phyloP scores from a whole-genome alignment of 768 basidiomycete genomes.

The Lentinula sp. region DNA sequence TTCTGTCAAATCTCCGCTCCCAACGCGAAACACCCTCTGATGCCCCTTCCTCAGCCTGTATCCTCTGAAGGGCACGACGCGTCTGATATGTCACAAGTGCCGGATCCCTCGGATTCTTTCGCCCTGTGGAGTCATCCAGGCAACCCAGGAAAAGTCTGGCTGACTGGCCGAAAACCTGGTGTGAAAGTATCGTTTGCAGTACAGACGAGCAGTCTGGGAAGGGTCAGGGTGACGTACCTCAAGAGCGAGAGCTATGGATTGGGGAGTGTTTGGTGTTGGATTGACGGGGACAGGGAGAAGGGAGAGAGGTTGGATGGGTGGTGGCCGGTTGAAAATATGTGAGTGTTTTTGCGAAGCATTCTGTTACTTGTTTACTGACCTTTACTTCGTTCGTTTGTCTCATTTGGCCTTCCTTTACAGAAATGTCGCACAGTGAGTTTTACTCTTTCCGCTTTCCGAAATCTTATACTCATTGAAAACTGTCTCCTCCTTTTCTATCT shows the following conservation, averaged over 20 bases:
- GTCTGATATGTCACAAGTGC: neutral
- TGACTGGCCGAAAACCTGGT: neutral
- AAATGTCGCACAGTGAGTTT: neutral
- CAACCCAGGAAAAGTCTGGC: neutral
- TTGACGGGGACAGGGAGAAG: neutral
- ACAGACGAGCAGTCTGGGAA: neutral
- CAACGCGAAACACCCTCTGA: neutral
- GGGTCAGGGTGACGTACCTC: neutral
- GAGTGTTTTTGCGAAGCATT: neutral
- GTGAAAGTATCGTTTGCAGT: neutral
- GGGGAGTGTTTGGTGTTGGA: neutral
- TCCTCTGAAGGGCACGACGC: neutral
- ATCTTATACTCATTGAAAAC: neutral
- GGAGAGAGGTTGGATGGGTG: neutral
- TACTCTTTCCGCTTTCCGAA: neutral
- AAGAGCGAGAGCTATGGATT: constrained; percentile 1
- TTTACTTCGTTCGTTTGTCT: neutral
- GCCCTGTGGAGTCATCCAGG: neutral
- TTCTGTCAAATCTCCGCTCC: neutral
- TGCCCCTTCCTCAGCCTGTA: neutral
- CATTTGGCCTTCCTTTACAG: neutral
- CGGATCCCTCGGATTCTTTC: neutral
- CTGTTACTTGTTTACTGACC: neutral
- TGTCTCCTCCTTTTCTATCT: neutral
- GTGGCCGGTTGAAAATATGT: neutral